A percentile compares a stretch with the other conserved stretches of the same genome.
Conservation (phyloP, 257 asterid genomes). For the Przewalskia tangutica region DNA sequence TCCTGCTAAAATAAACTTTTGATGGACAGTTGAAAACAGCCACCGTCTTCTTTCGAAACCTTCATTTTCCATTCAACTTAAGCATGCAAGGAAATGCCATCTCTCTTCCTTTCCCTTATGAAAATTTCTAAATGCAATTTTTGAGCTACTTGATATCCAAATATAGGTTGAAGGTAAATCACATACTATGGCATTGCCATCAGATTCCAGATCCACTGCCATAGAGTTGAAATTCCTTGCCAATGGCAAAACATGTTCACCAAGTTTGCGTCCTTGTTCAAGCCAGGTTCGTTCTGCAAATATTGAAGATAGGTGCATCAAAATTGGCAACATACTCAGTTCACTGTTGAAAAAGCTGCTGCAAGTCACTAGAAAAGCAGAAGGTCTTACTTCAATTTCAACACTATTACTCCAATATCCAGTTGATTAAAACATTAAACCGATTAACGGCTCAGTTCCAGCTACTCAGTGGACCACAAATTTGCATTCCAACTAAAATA, state of each 20-base stretch:
- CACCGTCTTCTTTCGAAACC: neutral
- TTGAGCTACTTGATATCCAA: neutral
- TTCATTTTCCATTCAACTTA: neutral
- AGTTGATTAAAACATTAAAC: neutral
- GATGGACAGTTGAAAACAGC: neutral
- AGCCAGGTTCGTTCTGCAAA: constrained; percentile 78
- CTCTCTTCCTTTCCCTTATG: neutral
- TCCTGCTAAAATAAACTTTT: neutral
- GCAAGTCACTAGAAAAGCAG: neutral
- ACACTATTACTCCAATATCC: neutral
- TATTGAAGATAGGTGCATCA: neutral
- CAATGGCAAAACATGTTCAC: constrained; percentile 93
- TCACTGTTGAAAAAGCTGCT: neutral
- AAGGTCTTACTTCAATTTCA: neutral
- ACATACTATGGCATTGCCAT: constrained; percentile 46
- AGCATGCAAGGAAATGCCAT: neutral
- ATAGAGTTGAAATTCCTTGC: constrained; percentile 84
- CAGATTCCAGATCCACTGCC: constrained; percentile 68
- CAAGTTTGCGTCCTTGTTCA: constrained; percentile 86
- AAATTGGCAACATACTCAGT: neutral
- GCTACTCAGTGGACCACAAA: neutral
- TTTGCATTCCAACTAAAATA: neutral
- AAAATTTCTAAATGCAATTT: neutral
- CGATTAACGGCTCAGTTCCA: neutral
- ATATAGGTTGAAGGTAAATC: constrained; percentile 9